Percentiles rank a stretch among this genome's conserved stretches.
phyloP scores from a whole-genome alignment of 2,329 filamentous ascomycete genomes.

The Colletotrichum horii region DNA sequence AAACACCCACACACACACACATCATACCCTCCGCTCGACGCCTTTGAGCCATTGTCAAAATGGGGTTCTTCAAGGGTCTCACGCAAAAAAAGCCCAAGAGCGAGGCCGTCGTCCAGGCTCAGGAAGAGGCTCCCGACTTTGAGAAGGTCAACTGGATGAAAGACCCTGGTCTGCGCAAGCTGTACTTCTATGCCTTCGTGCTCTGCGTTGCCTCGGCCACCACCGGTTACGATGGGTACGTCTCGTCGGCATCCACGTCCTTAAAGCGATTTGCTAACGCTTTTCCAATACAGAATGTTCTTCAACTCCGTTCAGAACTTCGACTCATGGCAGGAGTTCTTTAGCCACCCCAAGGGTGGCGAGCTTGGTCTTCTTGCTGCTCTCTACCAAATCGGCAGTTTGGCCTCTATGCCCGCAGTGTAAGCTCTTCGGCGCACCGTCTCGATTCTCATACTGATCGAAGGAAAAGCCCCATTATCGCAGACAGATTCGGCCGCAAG shows the following conservation, averaged over 20 bases:
- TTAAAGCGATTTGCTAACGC: background rate
- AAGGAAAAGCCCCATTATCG: slow-evolving; percentile 48
- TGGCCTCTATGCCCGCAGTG: slow-evolving; percentile 62
- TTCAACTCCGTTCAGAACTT: slow-evolving; percentile 51
- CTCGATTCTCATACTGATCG: background rate
- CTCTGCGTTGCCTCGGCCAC: slow-evolving; percentile 61
- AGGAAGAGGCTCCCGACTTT: slow-evolving; percentile 55
- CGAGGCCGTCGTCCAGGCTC: slow-evolving; percentile 30
- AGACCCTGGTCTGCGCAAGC: slow-evolving; percentile 60
- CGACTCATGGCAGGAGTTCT: slow-evolving; percentile 50
- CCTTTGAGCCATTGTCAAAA: background rate
- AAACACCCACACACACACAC: background rate
- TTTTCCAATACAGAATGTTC: slow-evolving; percentile 39
- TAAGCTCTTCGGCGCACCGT: slow-evolving; percentile 26
- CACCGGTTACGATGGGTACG: slow-evolving; percentile 61
- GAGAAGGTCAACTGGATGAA: slow-evolving; percentile 56
- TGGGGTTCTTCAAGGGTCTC: slow-evolving; percentile 15
- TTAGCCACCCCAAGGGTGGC: slow-evolving; percentile 48
- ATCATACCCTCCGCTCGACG: background rate
- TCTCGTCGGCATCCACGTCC: background rate
- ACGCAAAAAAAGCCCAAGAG: slow-evolving; percentile 17
- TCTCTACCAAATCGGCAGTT: slow-evolving; percentile 64
- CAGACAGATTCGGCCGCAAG: slow-evolving; percentile 59
- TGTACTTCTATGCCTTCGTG: slow-evolving; percentile 58
- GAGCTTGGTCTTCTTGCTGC: slow-evolving; percentile 59